Evolutionary conservation across 1,139 yeast species (phyloP), one percentile per base, ranked within the genome.

Genomic region (Dujonia santamariae): DNA sequence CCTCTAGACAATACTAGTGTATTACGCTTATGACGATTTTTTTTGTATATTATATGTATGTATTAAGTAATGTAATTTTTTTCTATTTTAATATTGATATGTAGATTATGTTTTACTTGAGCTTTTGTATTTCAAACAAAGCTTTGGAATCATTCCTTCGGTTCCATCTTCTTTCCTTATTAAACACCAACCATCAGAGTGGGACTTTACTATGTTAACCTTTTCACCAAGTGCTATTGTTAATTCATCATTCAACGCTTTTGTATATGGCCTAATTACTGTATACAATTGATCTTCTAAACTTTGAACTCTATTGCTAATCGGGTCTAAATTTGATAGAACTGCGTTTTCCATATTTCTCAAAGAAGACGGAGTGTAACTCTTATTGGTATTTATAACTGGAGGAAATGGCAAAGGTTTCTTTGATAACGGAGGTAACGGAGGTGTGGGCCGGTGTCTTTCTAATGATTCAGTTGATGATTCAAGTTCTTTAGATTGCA

Each of bases 121-220:
- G 20, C 32, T 27, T 21, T 32, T 32, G 28, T 32, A 22, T 13
- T 22, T 28, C 11, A 66, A 44, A 40, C 71, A 66, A 34, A 54
- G 43, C 30, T 47, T 48, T 0, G 73, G 73, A 2, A 63, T 62
- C 47, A 66, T 54, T 1, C 74, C 73, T 16, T 45, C 43, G 12
- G 39, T 42, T 3, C 34, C 39, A 28, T 26, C 32, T 30, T 23
- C 19, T 15, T 13, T 33, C 30, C 39, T 48, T 8, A 64, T 58
- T 19, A 51, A 48, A 39, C 70, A 63, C 75, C 75, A 68, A 2
- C 69, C 71, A 37, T 67, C 73, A 9, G 59, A 44, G 40, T 57
- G 63, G n/a, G 47, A 49, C 22, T 53, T 51, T 15, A 55, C 35
- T 1, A 64, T 37, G 4, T 41, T 33, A 3, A 63, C 66, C 20